Base-by-base conservation (phyloP, 2,329 filamentous ascomycete genomes). In the Pseudogymnoascus sp. region DNA sequence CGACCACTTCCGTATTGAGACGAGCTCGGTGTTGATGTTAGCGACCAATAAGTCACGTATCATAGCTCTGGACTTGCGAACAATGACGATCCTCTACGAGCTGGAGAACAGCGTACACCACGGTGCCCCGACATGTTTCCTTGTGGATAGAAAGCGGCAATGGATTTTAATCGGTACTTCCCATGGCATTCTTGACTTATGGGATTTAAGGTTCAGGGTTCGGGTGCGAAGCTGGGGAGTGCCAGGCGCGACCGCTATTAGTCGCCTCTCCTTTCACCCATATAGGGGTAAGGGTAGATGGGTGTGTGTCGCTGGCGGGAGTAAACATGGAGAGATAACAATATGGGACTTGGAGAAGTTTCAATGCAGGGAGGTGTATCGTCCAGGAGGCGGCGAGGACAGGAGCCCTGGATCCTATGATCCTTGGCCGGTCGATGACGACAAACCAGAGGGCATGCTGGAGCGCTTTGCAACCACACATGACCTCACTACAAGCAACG, bases 341-440 rank as follows among this genome's bases (percentile, higher is more conserved):
- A 89, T 96, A 0, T 99, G 94, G 94, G 94, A 97, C 71, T 80
- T 97, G 14, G 93, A 97, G 72, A 95, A 93, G 76, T 85, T 87
- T 6, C 83, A 89, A 52, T 99, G 94, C 71, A 85, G 91, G 64
- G 92, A 97, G 73, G 87, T 97, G 1, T 96, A 96, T 73, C 87
- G 91, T 73, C 73, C 80, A 6, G 82, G 85, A 1, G 83, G 83
- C 26, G 80, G 77, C 60, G 82, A 88, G 63, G 77, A 77, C 0
- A 58, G n/a, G 33, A 72, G 72, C 35, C 76, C 81, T 0, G 87
- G 85, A 69, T 83, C 82, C 23, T 95, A 95, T 72, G 88, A 92
- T 52, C 83, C 93, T 2, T 92, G 91, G 83, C 89, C 92, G 60
- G 87, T 97, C 1, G 94, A 99, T 69, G 91, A 95, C 66, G 92